phyloP scores from a whole-genome alignment of 306 rosid species.

The Prunus kanzakura region DNA sequence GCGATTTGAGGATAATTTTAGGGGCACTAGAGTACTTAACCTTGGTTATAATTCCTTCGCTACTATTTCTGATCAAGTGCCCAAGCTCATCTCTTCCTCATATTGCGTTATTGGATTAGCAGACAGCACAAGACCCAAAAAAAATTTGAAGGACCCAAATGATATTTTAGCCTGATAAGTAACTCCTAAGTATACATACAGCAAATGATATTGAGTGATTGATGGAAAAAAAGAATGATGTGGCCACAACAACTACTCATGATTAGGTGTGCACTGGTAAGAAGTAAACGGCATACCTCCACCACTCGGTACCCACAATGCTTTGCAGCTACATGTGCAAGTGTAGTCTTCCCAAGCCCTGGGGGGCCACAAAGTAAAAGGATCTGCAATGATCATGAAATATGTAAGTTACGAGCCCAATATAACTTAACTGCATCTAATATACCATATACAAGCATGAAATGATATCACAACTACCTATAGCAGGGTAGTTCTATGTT shows the following conservation, averaged over 20 bases:
- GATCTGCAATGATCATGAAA: constrained; percentile 49
- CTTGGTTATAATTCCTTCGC: background rate
- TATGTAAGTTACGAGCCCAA: background rate
- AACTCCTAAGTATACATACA: constrained; percentile 6
- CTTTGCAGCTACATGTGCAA: constrained; percentile 90
- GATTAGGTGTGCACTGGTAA: constrained; percentile 10
- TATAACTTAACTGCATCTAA: background rate
- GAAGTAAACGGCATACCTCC: constrained; percentile 56
- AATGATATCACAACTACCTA: background rate
- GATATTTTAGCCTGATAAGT: constrained; percentile 5
- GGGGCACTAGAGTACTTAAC: too few relatives aligned
- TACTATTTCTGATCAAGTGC: background rate
- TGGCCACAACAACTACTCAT: constrained; percentile 2
- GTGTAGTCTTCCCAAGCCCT: constrained; percentile 96
- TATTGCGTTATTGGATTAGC: too few relatives aligned
- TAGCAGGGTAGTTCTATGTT: background rate
- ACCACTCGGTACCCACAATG: constrained; percentile 92
- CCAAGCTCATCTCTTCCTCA: background rate
- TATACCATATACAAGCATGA: background rate
- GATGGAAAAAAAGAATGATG: background rate
- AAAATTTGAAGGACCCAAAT: background rate
- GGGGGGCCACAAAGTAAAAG: constrained; percentile 93
- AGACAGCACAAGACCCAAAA: too few relatives aligned
- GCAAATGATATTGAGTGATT: constrained; percentile 16
- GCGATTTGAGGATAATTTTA: too few relatives aligned